Percentiles rank a stretch among this genome's conserved stretches.
These are phyloP conservation scores for Xenosphaeropsis pyriputrescens DNA, from an alignment of 2,329 filamentous ascomycete species.

Conservation along the genomic window DNA sequence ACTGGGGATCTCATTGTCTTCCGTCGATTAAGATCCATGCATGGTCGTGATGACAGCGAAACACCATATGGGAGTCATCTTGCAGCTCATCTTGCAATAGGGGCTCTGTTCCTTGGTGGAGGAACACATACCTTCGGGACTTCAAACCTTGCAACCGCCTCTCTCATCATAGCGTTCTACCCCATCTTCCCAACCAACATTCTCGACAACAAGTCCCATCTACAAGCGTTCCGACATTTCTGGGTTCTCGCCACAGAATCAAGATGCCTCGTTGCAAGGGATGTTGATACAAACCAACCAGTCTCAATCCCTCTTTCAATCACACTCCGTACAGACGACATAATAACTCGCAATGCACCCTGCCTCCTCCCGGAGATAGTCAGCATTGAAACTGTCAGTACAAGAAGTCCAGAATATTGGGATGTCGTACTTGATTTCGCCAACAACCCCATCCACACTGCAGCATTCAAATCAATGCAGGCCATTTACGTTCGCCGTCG, in stretches of 20 bases:
- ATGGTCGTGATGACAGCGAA: conserved; percentile 71
- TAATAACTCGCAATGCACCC: conserved; percentile 16
- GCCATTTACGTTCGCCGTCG: conserved; percentile 48
- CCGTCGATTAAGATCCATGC: conserved; percentile 71
- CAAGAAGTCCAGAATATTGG: conserved; percentile 46
- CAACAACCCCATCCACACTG: conserved; percentile 36
- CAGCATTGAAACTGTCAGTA: conserved; percentile 30
- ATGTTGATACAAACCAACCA: conserved; percentile 70
- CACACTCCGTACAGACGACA: conserved; percentile 12
- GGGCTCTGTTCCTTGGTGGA: conserved; percentile 79
- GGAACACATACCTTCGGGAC: conserved; percentile 87
- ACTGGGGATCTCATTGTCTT: conserved; percentile 81
- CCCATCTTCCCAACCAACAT: conserved; percentile 81
- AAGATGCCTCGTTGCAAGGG: conserved; percentile 75
- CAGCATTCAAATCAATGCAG: conserved; percentile 43
- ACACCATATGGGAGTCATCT: conserved; percentile 90
- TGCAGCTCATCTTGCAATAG: conserved; percentile 82
- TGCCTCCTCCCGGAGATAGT: conserved; percentile 30
- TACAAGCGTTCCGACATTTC: conserved; percentile 93
- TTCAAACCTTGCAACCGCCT: conserved; percentile 72
- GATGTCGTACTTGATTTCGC: conserved; percentile 51
- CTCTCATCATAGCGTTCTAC: conserved; percentile 83
- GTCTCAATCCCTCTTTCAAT: conserved; percentile 60
- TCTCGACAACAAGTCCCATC: conserved; percentile 84
- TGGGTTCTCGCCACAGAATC: conserved; percentile 91